Evolutionary conservation across 331 rosid species (phyloP).

Genomic region (Quercus phellos): DNA sequence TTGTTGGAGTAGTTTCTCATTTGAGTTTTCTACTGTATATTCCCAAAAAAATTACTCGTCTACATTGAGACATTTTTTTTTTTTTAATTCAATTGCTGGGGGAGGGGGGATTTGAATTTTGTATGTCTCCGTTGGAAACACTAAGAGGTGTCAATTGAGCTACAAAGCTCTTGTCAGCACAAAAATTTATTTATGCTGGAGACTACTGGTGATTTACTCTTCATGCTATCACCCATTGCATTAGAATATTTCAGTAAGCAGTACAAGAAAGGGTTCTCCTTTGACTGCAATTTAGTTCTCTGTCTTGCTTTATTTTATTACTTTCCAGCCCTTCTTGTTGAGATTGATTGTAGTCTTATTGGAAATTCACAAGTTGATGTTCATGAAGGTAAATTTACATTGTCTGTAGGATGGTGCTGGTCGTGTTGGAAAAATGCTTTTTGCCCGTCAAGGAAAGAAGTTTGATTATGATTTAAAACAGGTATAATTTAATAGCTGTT

Average conservation of each 20-base stretch:
- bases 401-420: slow-evolving; percentile 90
- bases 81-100: too few species aligned
- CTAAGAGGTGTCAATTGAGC: too few species aligned
- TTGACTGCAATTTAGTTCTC: neutral
- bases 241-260: neutral
- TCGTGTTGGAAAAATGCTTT: slow-evolving; percentile 96
- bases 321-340: neutral
- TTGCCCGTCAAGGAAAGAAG: slow-evolving; percentile 95
- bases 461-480: slow-evolving; percentile 96
- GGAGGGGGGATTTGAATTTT: too few species aligned
- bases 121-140: too few species aligned
- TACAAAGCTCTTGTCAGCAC: too few species aligned
- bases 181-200: neutral
- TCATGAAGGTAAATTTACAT: neutral
- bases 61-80: too few species aligned
- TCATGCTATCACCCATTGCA: neutral
- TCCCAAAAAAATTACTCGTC: too few species aligned
- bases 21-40: too few species aligned
- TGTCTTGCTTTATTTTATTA: too few species aligned
- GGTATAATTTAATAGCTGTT: slow-evolving; percentile 35
- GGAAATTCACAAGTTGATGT: neutral
- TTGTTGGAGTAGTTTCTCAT: too few species aligned
- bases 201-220: neutral
- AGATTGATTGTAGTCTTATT: neutral
- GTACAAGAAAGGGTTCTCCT: neutral